phyloP scores from a whole-genome alignment of 495 filamentous ascomycete genomes.

The Talaromyces adpressus region DNA sequence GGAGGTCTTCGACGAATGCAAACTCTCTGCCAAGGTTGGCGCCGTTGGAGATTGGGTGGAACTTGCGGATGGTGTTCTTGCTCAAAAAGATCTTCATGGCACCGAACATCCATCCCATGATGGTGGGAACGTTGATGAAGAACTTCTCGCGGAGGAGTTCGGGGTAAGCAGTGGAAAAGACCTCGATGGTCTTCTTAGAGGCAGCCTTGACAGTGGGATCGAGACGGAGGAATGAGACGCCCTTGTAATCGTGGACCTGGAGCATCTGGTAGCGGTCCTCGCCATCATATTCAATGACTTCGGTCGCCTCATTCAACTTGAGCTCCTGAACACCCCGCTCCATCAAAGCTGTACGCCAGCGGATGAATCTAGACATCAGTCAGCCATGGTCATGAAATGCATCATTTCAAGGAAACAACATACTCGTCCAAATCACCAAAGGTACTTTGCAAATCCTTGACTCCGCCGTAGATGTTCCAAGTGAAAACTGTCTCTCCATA shows the following conservation, averaged over 20 bases:
- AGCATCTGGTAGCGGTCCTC: conserved; percentile 79
- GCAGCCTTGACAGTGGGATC: conserved; percentile 62
- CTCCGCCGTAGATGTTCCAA: conserved; percentile 83
- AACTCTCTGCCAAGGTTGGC: conserved; percentile 60
- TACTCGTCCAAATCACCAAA: conserved; percentile 75
- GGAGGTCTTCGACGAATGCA: conserved; percentile 49
- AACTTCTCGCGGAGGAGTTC: conserved; percentile 84
- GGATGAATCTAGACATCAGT: conserved; percentile 56
- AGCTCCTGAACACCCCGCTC: conserved; percentile 69
- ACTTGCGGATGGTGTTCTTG: conserved; percentile 76
- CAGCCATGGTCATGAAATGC: conserved; percentile 5
- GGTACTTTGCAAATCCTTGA: conserved; percentile 62
- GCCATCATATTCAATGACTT: conserved; percentile 64
- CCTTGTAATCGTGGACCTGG: conserved; percentile 87
- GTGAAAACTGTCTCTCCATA: conserved; percentile 49
- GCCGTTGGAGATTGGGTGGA: conserved; percentile 74
- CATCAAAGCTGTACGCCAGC: conserved; percentile 84
- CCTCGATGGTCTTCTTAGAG: conserved; percentile 68
- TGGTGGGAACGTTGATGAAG: conserved; percentile 81
- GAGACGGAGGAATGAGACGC: conserved; percentile 71
- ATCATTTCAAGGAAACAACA: conserved; percentile 19
- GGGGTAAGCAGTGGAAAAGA: conserved; percentile 73
- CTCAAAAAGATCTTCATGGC: conserved; percentile 74
- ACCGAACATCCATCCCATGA: conserved; percentile 83
- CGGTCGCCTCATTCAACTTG: conserved; percentile 54